Evolutionary conservation across 164 flowering plant species (phyloP).

Genomic region (Aristolochia californica): DNA sequence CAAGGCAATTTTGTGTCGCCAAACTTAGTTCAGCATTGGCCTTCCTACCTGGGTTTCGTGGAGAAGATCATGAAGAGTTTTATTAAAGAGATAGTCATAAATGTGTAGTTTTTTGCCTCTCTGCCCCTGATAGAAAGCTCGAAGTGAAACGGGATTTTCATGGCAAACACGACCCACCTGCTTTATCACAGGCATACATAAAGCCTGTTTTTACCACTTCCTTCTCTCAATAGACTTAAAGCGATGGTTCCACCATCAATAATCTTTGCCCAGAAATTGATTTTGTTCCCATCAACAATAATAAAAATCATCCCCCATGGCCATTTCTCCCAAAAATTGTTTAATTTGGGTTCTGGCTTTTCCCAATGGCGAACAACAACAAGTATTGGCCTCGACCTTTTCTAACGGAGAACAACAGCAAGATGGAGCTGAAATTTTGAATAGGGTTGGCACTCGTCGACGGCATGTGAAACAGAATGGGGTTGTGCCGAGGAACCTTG

Average conservation of each 20-base stretch:
- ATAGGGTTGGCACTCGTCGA: no score
- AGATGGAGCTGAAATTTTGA: no score
- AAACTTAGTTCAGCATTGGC: conserved; percentile 80
- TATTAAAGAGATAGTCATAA: conserved; percentile 73
- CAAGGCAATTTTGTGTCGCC: conserved; percentile 85
- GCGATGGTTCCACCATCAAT: conserved; percentile 89
- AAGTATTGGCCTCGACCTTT: no score
- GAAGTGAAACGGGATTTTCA: conserved; percentile 80
- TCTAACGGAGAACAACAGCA: no score
- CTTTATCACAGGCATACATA: conserved; percentile 69
- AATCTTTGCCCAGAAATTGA: conserved; percentile 94
- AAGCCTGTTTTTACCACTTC: conserved; percentile 75
- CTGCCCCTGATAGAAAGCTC: conserved; percentile 96
- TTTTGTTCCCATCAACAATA: no score
- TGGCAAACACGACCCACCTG: conserved; percentile 79
- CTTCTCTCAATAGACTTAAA: conserved; percentile 86
- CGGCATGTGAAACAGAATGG: no score
- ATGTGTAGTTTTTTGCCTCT: conserved; percentile 98
- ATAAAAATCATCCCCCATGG: no score
- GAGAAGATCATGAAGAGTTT: conserved; percentile 64
- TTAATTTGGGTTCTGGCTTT: no score
- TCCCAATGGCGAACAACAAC: no score
- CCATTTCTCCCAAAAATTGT: no score
- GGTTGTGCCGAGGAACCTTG: no score
- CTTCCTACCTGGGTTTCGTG: conserved; percentile 78